Evolutionary conservation across 208 protist species (phyloP), one percentile per base, ranked within the genome.

Genomic region (Trypanosoma cruzi): DNA sequence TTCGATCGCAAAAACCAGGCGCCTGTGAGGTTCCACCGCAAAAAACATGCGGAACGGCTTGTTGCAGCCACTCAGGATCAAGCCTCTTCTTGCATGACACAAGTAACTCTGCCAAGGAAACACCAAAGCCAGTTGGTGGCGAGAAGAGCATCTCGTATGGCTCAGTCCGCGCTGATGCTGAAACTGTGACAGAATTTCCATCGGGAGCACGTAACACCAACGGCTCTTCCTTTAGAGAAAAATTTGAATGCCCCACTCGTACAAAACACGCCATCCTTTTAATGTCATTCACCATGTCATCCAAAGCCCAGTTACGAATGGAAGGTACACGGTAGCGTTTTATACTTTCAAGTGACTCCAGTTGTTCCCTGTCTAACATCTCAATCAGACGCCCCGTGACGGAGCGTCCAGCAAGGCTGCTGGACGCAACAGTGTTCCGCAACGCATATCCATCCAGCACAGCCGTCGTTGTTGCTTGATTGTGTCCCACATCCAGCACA

Each of bases 381-480:
- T 81, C 80, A 18, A 44, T 65, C 26, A 77, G 14, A 60, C 60
- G 69, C 50, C 69, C 66, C 48, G 86, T 87, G 24, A 96, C 82
- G 13, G 69, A 77, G 2, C 72, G 77, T 1, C 88, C 88, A 56
- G 80, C 91, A 0, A 92, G 61, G n/a, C 77, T 58, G 22, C 56
- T 68, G 7, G 64, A 81, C 50, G 78, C 74, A 3, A 96, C 65
- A 0, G 85, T 81, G 52, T 82, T 81, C 14, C 88, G 85, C 67
- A 94, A 67, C 26, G 82, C 76, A 62, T 93, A 94, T 40, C 91
- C 91, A 64, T 96, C 91, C 34, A 94, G 54, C 16, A 96, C 91
- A 2, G 84, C 91, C 8, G 88, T 63, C n/a, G 83, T 71, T 0
- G 88, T 94, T 10, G 79, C 70, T 66, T 91, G 88, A 61, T 69